phyloP scores from a whole-genome alignment of 352 stramenopile species.

The Hyaloperonospora brassicae region DNA sequence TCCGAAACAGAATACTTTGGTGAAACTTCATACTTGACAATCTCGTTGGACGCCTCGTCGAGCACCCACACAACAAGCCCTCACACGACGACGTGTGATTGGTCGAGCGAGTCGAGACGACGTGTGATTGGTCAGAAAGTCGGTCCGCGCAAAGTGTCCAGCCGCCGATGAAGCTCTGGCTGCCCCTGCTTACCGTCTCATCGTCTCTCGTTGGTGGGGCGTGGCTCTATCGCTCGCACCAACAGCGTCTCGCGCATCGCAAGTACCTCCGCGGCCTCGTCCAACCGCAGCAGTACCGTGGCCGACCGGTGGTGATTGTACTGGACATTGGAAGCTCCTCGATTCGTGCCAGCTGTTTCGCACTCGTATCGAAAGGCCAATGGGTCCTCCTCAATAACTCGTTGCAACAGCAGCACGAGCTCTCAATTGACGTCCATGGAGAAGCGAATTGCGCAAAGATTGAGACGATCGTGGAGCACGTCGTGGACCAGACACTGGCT shows the following conservation, averaged over 20 bases:
- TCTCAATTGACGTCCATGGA: slow-evolving; percentile 42
- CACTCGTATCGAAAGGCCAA: slow-evolving; percentile 32
- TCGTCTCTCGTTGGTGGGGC: slow-evolving; percentile 15
- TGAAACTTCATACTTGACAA: slow-evolving; percentile 1
- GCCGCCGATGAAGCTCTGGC: slow-evolving; percentile 22
- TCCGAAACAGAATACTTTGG: slow-evolving; percentile 3
- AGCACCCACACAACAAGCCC: background rate
- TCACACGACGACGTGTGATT: too few relatives aligned
- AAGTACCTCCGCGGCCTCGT: slow-evolving; percentile 25
- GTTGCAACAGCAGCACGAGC: slow-evolving; percentile 50
- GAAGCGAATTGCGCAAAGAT: slow-evolving; percentile 50
- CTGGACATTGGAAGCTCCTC: slow-evolving; percentile 91
- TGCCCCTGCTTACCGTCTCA: slow-evolving; percentile 19
- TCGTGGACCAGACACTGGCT: slow-evolving; percentile 36
- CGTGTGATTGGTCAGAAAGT: background rate
- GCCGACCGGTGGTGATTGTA: slow-evolving; percentile 54
- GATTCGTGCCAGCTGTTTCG: slow-evolving; percentile 86
- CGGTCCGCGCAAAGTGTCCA: background rate
- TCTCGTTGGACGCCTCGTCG: background rate
- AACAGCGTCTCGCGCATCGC: slow-evolving; percentile 18
- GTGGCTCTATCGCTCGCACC: slow-evolving; percentile 19
- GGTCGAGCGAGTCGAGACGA: background rate
- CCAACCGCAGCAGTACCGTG: slow-evolving; percentile 36
- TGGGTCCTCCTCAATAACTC: slow-evolving; percentile 62
- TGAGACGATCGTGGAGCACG: slow-evolving; percentile 36